phyloP scores from a whole-genome alignment of 164 flowering plant species.

The Umbilicus rupestris region DNA sequence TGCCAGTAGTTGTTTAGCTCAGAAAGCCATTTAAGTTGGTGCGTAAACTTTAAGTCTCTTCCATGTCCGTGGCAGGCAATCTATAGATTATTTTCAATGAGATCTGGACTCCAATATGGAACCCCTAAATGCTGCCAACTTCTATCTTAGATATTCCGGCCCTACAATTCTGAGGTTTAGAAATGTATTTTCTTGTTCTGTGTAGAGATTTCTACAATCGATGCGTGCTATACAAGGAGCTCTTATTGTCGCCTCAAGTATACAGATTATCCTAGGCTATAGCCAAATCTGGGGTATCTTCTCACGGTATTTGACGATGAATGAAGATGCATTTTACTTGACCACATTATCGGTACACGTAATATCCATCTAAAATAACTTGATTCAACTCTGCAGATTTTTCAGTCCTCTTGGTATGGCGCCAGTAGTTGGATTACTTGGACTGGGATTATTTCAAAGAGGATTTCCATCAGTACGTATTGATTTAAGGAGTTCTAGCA shows the following conservation, averaged over 20 bases:
- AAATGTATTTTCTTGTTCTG: conserved; percentile 25
- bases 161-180: too few relatives aligned
- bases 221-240: conserved; percentile 99
- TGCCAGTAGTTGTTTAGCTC: too few relatives aligned
- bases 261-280: conserved; percentile 87
- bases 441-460: conserved; percentile 77
- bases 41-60: too few relatives aligned
- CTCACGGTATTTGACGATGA: conserved; percentile 49
- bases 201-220: conserved; percentile 88
- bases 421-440: conserved; percentile 90
- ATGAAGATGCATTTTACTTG: neutral
- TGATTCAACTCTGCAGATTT: conserved; percentile 41
- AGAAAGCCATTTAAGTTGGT: too few relatives aligned
- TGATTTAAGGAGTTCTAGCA: neutral
- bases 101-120: too few relatives aligned
- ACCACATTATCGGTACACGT: neutral
- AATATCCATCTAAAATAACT: neutral
- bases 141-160: too few relatives aligned
- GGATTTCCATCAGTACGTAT: conserved; percentile 82
- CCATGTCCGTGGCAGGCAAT: too few relatives aligned
- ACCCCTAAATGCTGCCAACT: too few relatives aligned
- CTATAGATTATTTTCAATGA: too few relatives aligned
- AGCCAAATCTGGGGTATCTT: conserved; percentile 94
- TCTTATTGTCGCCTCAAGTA: conserved; percentile 70
- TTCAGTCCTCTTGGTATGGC: conserved; percentile 99